Evolutionary conservation across 768 basidiomycete species (phyloP).

Genomic region (Peribolospora kevripleyi): DNA sequence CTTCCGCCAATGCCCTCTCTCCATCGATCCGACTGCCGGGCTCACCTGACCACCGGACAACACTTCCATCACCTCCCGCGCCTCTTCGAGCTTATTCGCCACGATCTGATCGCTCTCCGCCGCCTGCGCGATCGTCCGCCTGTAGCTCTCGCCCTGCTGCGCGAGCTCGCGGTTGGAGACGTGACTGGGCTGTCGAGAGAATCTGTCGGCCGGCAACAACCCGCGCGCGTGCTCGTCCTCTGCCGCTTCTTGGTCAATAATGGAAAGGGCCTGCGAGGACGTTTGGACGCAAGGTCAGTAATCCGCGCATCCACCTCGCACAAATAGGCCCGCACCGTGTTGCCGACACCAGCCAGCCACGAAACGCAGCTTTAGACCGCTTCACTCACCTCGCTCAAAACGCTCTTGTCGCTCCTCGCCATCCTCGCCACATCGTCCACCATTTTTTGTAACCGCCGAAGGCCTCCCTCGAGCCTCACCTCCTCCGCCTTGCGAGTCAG

Average conservation of each 20-base stretch:
- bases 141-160: conserved; percentile 44
- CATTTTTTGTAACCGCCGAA: conserved; percentile 40
- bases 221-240: conserved; percentile 21
- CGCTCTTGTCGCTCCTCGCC: conserved; percentile 32
- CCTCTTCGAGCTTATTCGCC: conserved; percentile 63
- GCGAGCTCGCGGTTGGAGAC: conserved; percentile 53
- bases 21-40: background rate
- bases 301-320: background rate
- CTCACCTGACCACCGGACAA: conserved; percentile 43
- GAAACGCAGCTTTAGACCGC: background rate
- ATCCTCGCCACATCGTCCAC: conserved; percentile 49
- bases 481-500: conserved; percentile 64
- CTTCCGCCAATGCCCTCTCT: no score
- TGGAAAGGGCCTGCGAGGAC: conserved; percentile 45
- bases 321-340: background rate
- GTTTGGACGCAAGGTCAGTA: background rate
- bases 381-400: conserved; percentile 46
- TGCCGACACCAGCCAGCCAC: background rate
- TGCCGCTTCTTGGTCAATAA: conserved; percentile 49
- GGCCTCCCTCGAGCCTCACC: conserved; percentile 53
- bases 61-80: conserved; percentile 46
- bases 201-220: conserved; percentile 14
- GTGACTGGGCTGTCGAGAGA: conserved; percentile 39
- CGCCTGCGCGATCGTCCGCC: conserved; percentile 46
- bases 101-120: conserved; percentile 50